These are phyloP conservation scores for Yarrowia porcina DNA, from an alignment of 805 yeast species.

Conservation along the genomic window DNA sequence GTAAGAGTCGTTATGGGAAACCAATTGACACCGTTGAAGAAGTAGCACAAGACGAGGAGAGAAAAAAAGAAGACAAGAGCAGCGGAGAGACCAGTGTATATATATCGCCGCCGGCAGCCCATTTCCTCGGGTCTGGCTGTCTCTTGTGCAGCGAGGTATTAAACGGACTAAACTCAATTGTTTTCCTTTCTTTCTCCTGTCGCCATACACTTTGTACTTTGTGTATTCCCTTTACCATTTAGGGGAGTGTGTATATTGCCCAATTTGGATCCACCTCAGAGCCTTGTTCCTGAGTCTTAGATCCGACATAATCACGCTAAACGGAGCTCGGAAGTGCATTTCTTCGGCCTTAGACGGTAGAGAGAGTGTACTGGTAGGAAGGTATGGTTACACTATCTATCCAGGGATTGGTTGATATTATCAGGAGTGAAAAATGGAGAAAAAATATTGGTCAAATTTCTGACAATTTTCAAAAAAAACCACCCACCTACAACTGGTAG, in stretches of 20 bases:
- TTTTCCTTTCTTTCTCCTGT: background rate
- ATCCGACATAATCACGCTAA: conserved; percentile 22
- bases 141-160: conserved; percentile 13
- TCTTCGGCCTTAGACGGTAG: conserved; percentile 10
- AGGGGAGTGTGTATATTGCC: conserved; percentile 21
- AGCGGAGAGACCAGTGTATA: conserved; percentile 1
- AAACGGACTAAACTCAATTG: conserved; percentile 14
- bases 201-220: background rate
- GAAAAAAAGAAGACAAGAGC: conserved; percentile 27
- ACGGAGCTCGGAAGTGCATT: conserved; percentile 23
- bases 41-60: conserved; percentile 22
- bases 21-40: conserved; percentile 21
- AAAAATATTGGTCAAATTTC: too few species aligned
- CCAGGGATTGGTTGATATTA: too few species aligned
- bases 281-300: conserved; percentile 26
- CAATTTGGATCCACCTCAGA: conserved; percentile 10
- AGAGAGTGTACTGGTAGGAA: too few species aligned
- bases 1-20: background rate
- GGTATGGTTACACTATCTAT: too few species aligned
- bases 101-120: background rate
- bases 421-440: too few species aligned
- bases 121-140: conserved; percentile 18
- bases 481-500: too few species aligned
- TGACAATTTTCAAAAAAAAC: too few species aligned
- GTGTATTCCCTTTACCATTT: conserved; percentile 12